These are phyloP conservation scores for Nemophila menziesii DNA, from an alignment of 257 asterid genomes.

Conservation along the genomic window DNA sequence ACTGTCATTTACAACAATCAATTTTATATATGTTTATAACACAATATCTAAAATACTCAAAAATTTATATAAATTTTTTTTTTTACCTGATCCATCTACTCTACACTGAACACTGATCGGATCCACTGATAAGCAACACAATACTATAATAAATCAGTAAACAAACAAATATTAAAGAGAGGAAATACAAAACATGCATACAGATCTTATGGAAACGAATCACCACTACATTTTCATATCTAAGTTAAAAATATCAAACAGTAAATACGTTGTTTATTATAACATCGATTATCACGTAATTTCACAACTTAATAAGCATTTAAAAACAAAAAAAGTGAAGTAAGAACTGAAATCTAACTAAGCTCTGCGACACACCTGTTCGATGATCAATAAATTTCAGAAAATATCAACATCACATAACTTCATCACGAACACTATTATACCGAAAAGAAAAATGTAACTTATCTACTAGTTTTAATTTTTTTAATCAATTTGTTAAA, in stretches of 20 bases:
- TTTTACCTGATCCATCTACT: slow-evolving; percentile 79
- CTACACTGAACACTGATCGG: slow-evolving; percentile 11
- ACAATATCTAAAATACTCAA: neutral
- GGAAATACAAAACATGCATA: slow-evolving; percentile 1
- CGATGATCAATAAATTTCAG: neutral
- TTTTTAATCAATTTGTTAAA: neutral
- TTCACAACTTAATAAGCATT: neutral
- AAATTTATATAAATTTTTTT: neutral
- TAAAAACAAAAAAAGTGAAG: neutral
- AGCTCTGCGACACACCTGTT: neutral
- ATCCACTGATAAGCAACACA: slow-evolving; percentile 12
- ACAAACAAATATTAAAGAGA: neutral
- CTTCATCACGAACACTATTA: neutral
- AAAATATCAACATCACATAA: neutral
- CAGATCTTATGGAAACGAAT: neutral
- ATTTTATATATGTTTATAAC: neutral
- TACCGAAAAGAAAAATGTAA: neutral
- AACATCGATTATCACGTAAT: neutral
- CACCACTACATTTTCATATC: neutral
- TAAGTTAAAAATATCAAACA: no score
- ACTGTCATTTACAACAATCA: slow-evolving; percentile 29
- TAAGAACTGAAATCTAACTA: neutral
- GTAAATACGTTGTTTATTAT: neutral
- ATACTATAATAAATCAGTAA: no score
- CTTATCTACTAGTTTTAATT: neutral